phyloP scores from a whole-genome alignment of 768 basidiomycete genomes.

The Trametes meyenii region DNA sequence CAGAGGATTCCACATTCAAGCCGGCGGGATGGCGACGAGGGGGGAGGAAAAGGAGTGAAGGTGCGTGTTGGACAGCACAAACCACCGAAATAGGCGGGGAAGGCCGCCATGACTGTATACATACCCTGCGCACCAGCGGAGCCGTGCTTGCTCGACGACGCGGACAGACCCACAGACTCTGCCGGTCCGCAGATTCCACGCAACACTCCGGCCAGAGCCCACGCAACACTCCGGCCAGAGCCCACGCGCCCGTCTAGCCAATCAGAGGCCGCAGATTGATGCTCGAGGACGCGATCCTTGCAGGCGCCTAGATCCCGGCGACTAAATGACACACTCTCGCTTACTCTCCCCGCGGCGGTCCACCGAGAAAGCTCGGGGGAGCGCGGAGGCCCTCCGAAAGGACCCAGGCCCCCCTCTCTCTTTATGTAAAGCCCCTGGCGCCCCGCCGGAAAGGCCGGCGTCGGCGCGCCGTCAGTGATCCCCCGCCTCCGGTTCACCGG shows the following conservation, averaged over 20 bases:
- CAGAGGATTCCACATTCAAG: slow-evolving; percentile 40
- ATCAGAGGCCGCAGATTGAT: background rate
- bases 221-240: background rate
- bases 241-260: background rate
- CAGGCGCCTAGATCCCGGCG: background rate
- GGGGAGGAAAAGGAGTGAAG: background rate
- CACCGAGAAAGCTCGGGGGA: no score
- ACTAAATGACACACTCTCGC: background rate
- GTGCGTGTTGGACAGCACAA: background rate
- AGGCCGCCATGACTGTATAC: background rate
- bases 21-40: background rate
- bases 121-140: background rate
- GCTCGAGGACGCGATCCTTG: background rate
- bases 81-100: background rate
- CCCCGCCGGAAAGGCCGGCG: background rate
- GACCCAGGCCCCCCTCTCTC: no score
- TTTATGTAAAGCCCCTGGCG: no score
- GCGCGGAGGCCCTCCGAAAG: no score
- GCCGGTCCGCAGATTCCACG: background rate
- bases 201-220: background rate
- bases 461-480: background rate
- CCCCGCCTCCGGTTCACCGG: background rate
- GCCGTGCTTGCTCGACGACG: background rate
- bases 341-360: no score
- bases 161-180: background rate